Evolutionary conservation across 306 rosid species (phyloP), one percentile per base, ranked within the genome.

Genomic region (Prinsepia uniflora): DNA sequence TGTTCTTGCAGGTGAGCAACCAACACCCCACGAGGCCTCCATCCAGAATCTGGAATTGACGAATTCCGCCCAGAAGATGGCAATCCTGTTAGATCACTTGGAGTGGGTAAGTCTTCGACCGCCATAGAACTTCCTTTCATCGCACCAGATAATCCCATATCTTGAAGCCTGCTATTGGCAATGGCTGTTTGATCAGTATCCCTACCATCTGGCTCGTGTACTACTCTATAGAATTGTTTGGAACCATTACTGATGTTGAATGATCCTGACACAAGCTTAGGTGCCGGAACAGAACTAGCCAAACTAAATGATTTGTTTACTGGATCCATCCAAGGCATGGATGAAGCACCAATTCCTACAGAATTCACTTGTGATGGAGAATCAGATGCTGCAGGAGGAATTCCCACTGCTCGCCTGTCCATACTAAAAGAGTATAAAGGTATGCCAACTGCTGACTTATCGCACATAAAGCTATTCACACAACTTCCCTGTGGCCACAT

Each of bases 1-100:
- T 94, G 98, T 86, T 94, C 98, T 82, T 94, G 98, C 65, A 94
- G 96, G 81, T 94, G 98, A 20, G 97, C 98, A 83, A 90, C 94
- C 85, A 94, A 79, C 65, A 94, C 96, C 47, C 98, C 98, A 43
- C 90, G 92, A 4, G 98, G 98, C 80, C 90, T 87, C 98, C 98
- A 94, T 65, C 97, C 98, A 57, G 97, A 89, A 78, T 94, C 97
- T 44, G 92, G 84, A 73, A 87, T 75, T 47, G 94, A 77, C 45
- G 89, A 74, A 48, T 89, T 69, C 74, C 91, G 86, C 67, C 88
- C 57, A 80, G 86, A 81, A 74, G 96, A 75, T 39, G 90, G 85
- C 80, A 82, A 72, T 83, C 87, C 86, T 45, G 92, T 77, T 52
- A 74, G 62, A 86, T 90, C 98, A 54, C 88, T 81, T 72, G 84